phyloP scores from a whole-genome alignment of 352 stramenopile genomes.

The Globisporangium cederbergense region DNA sequence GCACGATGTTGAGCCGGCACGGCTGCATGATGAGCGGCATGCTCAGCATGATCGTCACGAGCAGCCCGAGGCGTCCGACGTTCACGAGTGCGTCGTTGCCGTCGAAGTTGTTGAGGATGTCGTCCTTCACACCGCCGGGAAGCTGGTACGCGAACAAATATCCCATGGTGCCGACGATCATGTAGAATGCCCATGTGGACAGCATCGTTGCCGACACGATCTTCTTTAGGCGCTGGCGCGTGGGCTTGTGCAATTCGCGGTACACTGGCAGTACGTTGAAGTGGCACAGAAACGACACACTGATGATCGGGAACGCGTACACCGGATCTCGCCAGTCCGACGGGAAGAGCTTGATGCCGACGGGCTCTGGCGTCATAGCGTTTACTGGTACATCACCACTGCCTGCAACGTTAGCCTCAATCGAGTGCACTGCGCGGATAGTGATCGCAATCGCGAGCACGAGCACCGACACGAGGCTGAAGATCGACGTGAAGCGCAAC shows the following conservation, averaged over 20 bases:
- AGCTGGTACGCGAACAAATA: conserved; percentile 85
- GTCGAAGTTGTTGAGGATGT: conserved; percentile 89
- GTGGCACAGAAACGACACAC: conserved; percentile 97
- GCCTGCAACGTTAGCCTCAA: background rate
- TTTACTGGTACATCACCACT: background rate
- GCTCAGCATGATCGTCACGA: conserved; percentile 81
- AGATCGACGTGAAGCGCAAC: conserved; percentile 79
- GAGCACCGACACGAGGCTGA: conserved; percentile 68
- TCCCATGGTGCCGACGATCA: conserved; percentile 89
- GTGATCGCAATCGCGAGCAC: conserved; percentile 73
- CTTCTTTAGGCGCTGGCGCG: conserved; percentile 85
- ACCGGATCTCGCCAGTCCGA: conserved; percentile 60
- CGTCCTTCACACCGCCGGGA: conserved; percentile 58
- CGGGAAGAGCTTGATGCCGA: conserved; percentile 58
- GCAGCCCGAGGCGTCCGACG: conserved; percentile 68
- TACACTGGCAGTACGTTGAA: conserved; percentile 97
- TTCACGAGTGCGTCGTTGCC: conserved; percentile 79
- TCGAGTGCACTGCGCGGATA: conserved; percentile 35
- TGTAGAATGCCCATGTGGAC: conserved; percentile 92
- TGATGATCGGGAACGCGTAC: conserved; percentile 94
- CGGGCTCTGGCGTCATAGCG: conserved; percentile 3
- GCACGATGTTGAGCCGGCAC: conserved; percentile 71
- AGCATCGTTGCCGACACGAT: conserved; percentile 93
- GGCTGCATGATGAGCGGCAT: conserved; percentile 86
- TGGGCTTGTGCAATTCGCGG: conserved; percentile 94